A percentile compares a stretch with the other conserved stretches of the same genome.
Evolutionary conservation across 2,329 filamentous ascomycete genomes (phyloP).

Genomic region (Exserohilum turcica): DNA sequence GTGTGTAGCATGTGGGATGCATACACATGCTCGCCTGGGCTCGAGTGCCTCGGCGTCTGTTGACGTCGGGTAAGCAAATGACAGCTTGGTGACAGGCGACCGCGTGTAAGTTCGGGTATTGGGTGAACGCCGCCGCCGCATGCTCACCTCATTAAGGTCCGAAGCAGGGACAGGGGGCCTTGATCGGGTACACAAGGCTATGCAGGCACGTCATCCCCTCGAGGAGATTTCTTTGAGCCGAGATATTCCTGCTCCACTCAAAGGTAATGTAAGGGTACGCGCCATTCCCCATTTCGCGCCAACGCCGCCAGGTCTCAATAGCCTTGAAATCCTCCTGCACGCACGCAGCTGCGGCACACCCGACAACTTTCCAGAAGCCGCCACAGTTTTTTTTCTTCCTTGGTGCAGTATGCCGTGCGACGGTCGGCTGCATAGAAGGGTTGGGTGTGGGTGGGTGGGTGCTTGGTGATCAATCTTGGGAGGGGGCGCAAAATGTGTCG

Average conservation of each 20-base stretch:
- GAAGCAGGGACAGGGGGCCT: constrained; percentile 19
- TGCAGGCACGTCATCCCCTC: constrained; percentile 36
- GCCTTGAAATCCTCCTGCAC: constrained; percentile 16
- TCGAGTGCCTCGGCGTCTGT: constrained; percentile 23
- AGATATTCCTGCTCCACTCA: constrained; percentile 22
- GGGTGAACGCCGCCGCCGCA: constrained; percentile 18
- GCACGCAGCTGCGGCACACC: constrained; percentile 19
- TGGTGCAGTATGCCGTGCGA: constrained; percentile 12
- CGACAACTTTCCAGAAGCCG: constrained; percentile 37
- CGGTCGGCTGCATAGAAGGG: not conserved
- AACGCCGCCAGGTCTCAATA: constrained; percentile 25
- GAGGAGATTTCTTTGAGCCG: constrained; percentile 34
- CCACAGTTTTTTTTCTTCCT: constrained; percentile 28
- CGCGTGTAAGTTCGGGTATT: constrained; percentile 19
- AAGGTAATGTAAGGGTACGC: constrained; percentile 11
- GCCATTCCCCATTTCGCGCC: constrained; percentile 24
- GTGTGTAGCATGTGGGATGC: constrained; percentile 1
- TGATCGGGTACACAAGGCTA: constrained; percentile 24
- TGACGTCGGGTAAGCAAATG: constrained; percentile 26
- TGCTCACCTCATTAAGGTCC: constrained; percentile 14
- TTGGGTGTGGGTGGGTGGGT: no score
- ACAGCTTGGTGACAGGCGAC: constrained; percentile 27
- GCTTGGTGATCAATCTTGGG: not conserved
- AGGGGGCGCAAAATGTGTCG: not conserved
- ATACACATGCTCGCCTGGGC: not conserved